These are phyloP conservation scores for Mycosarcoma mackinlayi DNA, from an alignment of 1,284 basidiomycete genomes.

Conservation along the genomic window DNA sequence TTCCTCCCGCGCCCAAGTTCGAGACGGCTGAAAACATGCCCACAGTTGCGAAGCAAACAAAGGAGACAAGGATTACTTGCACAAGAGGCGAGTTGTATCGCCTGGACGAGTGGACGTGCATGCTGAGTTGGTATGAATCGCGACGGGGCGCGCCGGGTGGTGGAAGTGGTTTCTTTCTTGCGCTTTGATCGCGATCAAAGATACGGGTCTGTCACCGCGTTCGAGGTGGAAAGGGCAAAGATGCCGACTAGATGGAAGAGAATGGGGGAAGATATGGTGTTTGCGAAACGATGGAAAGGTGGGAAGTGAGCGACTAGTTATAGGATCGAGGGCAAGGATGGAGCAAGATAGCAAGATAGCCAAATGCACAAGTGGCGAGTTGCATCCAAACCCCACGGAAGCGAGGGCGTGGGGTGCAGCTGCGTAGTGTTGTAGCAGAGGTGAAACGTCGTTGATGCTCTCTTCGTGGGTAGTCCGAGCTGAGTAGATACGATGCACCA, in stretches of 20 bases:
- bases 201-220: too few relatives aligned
- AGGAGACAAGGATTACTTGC: slow-evolving; percentile 36
- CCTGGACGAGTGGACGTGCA: slow-evolving; percentile 35
- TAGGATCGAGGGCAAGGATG: slow-evolving; percentile 9
- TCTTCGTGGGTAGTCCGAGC: too few relatives aligned
- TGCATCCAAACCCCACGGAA: slow-evolving; percentile 8
- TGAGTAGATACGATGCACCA: too few relatives aligned
- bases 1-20: slow-evolving; percentile 29
- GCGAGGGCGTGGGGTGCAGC: slow-evolving; percentile 16
- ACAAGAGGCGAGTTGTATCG: slow-evolving; percentile 37
- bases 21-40: slow-evolving; percentile 20
- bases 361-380: neutral
- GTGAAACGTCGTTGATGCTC: neutral
- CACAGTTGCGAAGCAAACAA: slow-evolving; percentile 30
- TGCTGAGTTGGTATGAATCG: neutral
- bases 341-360: neutral
- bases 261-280: neutral
- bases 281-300: neutral
- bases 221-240: too few relatives aligned
- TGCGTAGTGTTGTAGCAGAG: too few relatives aligned
- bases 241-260: neutral
- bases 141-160: neutral
- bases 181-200: too few relatives aligned
- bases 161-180: neutral
- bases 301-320: slow-evolving; percentile 12